A percentile compares a stretch with the other conserved stretches of the same genome.
Evolutionary conservation across 2,329 filamentous ascomycete species (phyloP).

Genomic region (Westerdykella ornata): DNA sequence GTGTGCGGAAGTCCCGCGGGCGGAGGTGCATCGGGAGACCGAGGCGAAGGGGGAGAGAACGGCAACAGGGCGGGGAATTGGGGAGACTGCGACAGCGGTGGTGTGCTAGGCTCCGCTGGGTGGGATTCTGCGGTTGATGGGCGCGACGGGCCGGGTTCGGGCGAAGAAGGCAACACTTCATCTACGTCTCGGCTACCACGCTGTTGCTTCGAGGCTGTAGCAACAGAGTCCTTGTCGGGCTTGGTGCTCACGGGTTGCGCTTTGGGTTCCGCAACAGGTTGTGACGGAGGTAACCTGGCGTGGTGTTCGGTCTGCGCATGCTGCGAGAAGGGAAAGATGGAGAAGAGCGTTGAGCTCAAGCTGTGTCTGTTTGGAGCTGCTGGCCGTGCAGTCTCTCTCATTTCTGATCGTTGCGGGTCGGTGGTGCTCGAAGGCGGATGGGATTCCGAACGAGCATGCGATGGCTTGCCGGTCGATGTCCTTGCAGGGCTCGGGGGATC

Average conservation of each 20-base stretch:
- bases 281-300: constrained; percentile 22
- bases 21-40: constrained; percentile 6
- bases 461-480: constrained; percentile 7
- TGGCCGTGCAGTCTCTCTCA: constrained; percentile 12
- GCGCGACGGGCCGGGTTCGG: not conserved
- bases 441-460: constrained; percentile 27
- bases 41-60: constrained; percentile 18
- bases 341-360: constrained; percentile 30
- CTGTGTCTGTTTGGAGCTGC: constrained; percentile 25
- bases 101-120: not conserved
- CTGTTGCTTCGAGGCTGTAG: not conserved
- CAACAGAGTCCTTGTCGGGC: not conserved
- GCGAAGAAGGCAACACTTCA: not conserved
- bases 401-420: constrained; percentile 2
- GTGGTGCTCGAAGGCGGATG: constrained; percentile 15
- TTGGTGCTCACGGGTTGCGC: not conserved
- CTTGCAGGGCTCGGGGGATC: constrained; percentile 20
- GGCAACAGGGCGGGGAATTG: constrained; percentile 31
- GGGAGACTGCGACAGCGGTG: constrained; percentile 5
- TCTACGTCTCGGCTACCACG: not conserved
- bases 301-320: constrained; percentile 29
- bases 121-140: constrained; percentile 5
- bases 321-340: constrained; percentile 32
- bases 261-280: constrained; percentile 6
- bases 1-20: constrained; percentile 26